Base-by-base conservation (phyloP, 2,329 filamentous ascomycete species). In the Alternaria gaisen region DNA sequence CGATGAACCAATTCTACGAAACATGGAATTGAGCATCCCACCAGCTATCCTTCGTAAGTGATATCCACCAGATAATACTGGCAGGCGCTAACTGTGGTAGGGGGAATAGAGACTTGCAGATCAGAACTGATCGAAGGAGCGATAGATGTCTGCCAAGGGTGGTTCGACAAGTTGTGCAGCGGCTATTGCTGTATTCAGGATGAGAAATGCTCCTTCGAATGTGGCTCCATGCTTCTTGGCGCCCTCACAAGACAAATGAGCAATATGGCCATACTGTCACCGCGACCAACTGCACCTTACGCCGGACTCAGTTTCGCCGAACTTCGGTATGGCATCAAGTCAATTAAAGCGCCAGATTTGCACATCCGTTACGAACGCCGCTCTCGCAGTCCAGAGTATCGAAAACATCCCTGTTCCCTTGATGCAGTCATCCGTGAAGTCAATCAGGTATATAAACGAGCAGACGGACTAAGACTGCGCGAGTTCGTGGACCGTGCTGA, bases 161-260 rank as follows among this genome's bases (percentile, higher is more conserved):
- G 54, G 54, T 26, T 43, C 11, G 36, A 50, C 12, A 41, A 51
- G 7, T 44, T 51, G 22, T 43, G 46, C 16, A 38, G 34, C 5
- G 10, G 10, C 1, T 57, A 38, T 12, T 41, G 14, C 3, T 66
- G 57, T 20, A 34, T n/a, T 11, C 16, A 32, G 0, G 18, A 48
- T 3, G 2, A 16, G 9, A 10, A 47, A 7, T 8, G 43, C 5
- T 64, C 56, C 0, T 64, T 63, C 24, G 12, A 60, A 34, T 70
- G 68, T 20, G 58, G 63, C 22, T 61, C 62, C 2, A 57, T 70
- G 2, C 53, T 72, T 11, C 54, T 67, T 20, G 70, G 70, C 6
- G 63, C 64, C 10, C 60, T 72, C n/a, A 65, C 54, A 14, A 68
- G 62, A 46, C 53, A 62, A 20, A 62, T 71, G 61, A 18, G 63